A percentile compares a stretch with the other conserved stretches of the same genome.
These are phyloP conservation scores for Sarcodon sp. DNA, from an alignment of 768 basidiomycete genomes.

Conservation along the genomic window DNA sequence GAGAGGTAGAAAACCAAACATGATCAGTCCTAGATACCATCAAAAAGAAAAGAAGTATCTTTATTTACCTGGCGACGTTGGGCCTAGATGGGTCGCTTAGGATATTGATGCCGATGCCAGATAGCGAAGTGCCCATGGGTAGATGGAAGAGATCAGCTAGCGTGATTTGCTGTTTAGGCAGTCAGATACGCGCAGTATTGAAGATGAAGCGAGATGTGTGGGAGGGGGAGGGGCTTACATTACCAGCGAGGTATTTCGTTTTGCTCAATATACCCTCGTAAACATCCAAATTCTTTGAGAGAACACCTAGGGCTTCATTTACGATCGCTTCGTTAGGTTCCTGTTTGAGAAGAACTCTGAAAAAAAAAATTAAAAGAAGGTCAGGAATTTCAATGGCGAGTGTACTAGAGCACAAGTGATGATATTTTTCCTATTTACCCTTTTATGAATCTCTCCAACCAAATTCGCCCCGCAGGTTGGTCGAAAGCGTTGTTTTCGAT, in stretches of 20 bases:
- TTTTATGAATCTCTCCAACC: conserved; percentile 36
- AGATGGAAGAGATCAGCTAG: conserved; percentile 34
- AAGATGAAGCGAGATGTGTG: too few relatives aligned
- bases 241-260: conserved; percentile 42
- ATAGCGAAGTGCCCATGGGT: conserved; percentile 24
- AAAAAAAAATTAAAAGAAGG: too few relatives aligned
- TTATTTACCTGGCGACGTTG: conserved; percentile 29
- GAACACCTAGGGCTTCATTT: too few relatives aligned
- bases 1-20: too few relatives aligned
- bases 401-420: too few relatives aligned
- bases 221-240: conserved; percentile 21
- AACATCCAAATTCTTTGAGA: conserved; percentile 13
- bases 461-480: conserved; percentile 25
- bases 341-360: too few relatives aligned
- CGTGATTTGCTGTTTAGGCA: conserved; percentile 21
- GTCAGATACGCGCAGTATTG: neutral
- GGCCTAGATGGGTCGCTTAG: conserved; percentile 21
- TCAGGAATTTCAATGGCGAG: too few relatives aligned
- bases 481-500: conserved; percentile 39
- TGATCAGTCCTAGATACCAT: too few relatives aligned
- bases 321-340: too few relatives aligned
- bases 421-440: conserved; percentile 20
- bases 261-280: conserved; percentile 42
- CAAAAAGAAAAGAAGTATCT: too few relatives aligned
- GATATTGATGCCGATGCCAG: conserved; percentile 12